Conservation (phyloP, 306 rosid species). For the Pachyrhizus erosus region DNA sequence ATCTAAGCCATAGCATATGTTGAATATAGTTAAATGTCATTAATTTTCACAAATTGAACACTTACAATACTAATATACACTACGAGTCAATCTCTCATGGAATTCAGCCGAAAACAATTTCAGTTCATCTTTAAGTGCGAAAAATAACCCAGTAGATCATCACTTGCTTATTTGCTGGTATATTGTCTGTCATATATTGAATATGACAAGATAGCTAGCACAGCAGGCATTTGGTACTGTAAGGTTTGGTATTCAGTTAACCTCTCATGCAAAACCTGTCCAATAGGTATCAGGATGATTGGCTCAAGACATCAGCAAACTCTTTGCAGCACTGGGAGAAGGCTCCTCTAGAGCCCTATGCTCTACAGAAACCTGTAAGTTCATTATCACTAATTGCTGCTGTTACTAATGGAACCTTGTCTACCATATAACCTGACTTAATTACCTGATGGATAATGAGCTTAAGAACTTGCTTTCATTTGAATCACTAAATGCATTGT, state of each 20-base stretch:
- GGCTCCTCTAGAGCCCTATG: conserved; percentile 98
- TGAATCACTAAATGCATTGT: conserved; percentile 34
- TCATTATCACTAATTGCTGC: conserved; percentile 36
- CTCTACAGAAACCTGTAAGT: conserved; percentile 86
- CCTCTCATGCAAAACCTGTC: conserved; percentile 34
- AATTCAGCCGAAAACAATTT: not conserved
- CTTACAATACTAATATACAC: not conserved
- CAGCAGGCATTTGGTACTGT: conserved; percentile 20
- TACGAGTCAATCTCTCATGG: not conserved
- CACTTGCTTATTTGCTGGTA: conserved; percentile 6
- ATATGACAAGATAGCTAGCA: conserved; percentile 9
- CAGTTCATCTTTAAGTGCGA: not conserved
- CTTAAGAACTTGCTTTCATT: conserved; percentile 36
- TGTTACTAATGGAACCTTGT: conserved; percentile 29
- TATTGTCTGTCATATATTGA: not conserved
- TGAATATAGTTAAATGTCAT: not conserved
- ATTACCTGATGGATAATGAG: not conserved
- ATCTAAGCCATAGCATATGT: not conserved
- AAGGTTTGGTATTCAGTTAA: conserved; percentile 7
- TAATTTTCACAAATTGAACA: not conserved
- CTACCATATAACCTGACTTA: conserved; percentile 16
- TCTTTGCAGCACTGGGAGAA: conserved; percentile 92
- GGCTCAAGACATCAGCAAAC: conserved; percentile 94
- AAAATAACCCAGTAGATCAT: not conserved
- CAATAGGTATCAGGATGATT: conserved; percentile 96